These are phyloP conservation scores for Perkinsus olseni DNA, from an alignment of 169 alveolate genomes.

Conservation along the genomic window DNA sequence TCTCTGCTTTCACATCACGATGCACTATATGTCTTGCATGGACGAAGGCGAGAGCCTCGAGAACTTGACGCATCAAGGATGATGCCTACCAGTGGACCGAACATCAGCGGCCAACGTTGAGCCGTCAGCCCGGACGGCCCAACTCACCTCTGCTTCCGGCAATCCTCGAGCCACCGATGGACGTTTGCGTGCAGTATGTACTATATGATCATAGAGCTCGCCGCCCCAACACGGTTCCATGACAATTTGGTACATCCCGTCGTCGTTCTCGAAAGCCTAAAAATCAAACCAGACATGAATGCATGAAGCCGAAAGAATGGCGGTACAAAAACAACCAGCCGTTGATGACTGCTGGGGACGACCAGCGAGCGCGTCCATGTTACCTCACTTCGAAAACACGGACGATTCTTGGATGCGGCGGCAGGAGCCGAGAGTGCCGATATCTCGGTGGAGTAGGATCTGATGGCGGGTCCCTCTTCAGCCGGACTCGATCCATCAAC, in stretches of 20 bases:
- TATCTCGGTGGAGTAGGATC: neutral
- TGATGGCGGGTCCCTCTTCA: neutral
- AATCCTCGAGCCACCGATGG: neutral
- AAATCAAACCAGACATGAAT: neutral
- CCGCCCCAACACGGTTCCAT: neutral
- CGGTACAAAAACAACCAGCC: too few relatives aligned
- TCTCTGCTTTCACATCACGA: conserved; percentile 64
- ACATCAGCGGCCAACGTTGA: too few relatives aligned
- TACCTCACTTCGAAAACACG: neutral
- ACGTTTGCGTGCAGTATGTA: neutral
- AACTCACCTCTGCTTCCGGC: neutral
- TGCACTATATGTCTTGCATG: conserved; percentile 53
- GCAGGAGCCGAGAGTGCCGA: neutral
- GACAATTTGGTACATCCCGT: neutral
- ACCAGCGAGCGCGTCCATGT: too few relatives aligned
- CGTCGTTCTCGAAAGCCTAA: neutral
- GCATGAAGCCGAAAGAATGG: neutral
- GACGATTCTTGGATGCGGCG: neutral
- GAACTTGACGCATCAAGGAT: conserved; percentile 39
- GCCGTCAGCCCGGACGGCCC: too few relatives aligned
- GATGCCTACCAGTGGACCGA: neutral
- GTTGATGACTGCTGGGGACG: too few relatives aligned
- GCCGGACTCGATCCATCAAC: neutral
- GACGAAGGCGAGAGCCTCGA: conserved; percentile 45
- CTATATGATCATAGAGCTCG: neutral